Conservation (phyloP, 345 rosid genomes). For the Triadica sebifera region DNA sequence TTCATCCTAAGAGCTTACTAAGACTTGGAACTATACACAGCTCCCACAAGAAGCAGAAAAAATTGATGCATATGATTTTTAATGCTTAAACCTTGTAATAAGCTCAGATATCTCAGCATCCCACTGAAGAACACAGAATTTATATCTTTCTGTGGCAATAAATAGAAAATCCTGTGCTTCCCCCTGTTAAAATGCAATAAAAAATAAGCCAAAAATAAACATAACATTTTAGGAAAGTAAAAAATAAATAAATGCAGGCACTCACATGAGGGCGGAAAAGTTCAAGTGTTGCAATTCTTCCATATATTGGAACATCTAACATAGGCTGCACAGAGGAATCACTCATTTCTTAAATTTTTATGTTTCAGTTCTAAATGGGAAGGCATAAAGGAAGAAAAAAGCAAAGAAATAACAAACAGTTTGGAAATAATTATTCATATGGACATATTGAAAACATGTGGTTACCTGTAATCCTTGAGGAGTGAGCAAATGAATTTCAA, state of each 20-base stretch:
- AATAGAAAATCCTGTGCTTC: slow-evolving; percentile 89
- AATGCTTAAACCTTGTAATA: slow-evolving; percentile 58
- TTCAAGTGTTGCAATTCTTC: slow-evolving; percentile 90
- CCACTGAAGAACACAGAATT: slow-evolving; percentile 94
- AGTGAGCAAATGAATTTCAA: slow-evolving; percentile 79
- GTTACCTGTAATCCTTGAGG: slow-evolving; percentile 83
- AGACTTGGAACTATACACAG: slow-evolving; percentile 42
- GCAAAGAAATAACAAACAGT: background rate
- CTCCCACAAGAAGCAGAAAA: background rate
- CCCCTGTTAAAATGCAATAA: slow-evolving; percentile 50
- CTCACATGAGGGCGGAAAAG: slow-evolving; percentile 95
- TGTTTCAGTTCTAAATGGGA: background rate
- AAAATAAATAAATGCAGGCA: slow-evolving; percentile 11
- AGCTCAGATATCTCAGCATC: slow-evolving; percentile 79
- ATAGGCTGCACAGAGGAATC: slow-evolving; percentile 55
- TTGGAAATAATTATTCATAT: background rate
- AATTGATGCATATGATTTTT: slow-evolving; percentile 3
- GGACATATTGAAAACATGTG: background rate
- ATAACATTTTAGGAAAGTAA: background rate
- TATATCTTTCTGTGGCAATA: slow-evolving; percentile 86
- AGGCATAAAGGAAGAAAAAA: background rate
- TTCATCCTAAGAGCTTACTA: background rate
- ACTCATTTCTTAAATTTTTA: background rate
- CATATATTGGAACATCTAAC: slow-evolving; percentile 87
- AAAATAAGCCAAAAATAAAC: slow-evolving; percentile 4